Evolutionary conservation across 352 stramenopile genomes (phyloP).

Genomic region (Peronospora farinosa): DNA sequence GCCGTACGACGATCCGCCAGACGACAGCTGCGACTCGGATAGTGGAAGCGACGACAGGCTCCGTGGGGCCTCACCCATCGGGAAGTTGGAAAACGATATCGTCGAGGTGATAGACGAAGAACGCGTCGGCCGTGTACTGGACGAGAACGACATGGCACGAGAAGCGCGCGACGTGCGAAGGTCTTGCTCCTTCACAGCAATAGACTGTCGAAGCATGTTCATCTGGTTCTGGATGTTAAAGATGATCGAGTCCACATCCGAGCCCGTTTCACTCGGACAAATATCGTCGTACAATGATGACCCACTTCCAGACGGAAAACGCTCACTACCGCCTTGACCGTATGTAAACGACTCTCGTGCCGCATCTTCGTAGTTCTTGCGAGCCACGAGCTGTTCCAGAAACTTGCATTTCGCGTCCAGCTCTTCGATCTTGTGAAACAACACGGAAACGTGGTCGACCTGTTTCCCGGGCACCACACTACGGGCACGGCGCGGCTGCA

Average conservation of each 20-base stretch:
- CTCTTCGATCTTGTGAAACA: slow-evolving; percentile 68
- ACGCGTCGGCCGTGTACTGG: slow-evolving; percentile 52
- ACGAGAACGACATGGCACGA: slow-evolving; percentile 55
- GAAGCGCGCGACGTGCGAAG: slow-evolving; percentile 44
- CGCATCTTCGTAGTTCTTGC: slow-evolving; percentile 41
- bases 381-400: slow-evolving; percentile 62
- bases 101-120: slow-evolving; percentile 63
- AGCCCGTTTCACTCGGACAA: slow-evolving; percentile 28
- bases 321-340: slow-evolving; percentile 18
- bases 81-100: slow-evolving; percentile 38
- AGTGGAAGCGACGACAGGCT: slow-evolving; percentile 36
- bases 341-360: slow-evolving; percentile 28
- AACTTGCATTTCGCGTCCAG: slow-evolving; percentile 78
- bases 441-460: slow-evolving; percentile 51
- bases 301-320: slow-evolving; percentile 20
- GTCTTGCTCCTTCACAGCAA: slow-evolving; percentile 55
- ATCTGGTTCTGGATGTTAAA: slow-evolving; percentile 80
- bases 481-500: slow-evolving; percentile 46
- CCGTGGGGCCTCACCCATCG: slow-evolving; percentile 26
- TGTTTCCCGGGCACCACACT: slow-evolving; percentile 47
- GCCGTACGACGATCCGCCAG: slow-evolving; percentile 25
- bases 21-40: slow-evolving; percentile 40
- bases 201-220: slow-evolving; percentile 66
- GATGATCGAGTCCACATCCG: slow-evolving; percentile 66
- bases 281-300: slow-evolving; percentile 28